Evolutionary conservation across 495 filamentous ascomycete genomes (phyloP).

Genomic region (Lasiosphaeria miniovina): DNA sequence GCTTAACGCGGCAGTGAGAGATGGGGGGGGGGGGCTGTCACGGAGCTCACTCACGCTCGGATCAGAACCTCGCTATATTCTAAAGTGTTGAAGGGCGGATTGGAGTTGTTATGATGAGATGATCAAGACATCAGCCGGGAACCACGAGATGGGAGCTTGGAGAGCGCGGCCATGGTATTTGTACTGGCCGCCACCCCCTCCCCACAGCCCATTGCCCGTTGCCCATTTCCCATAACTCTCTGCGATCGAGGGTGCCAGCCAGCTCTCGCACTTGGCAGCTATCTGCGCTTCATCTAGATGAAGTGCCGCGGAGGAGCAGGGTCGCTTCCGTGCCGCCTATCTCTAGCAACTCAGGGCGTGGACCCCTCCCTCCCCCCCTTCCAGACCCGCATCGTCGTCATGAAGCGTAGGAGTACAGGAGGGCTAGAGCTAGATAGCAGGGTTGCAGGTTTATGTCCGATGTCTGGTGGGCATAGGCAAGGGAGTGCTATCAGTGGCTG

Average conservation of each 20-base stretch:
- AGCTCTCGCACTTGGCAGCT: slow-evolving; percentile 16
- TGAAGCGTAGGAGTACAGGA: slow-evolving; percentile 11
- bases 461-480: slow-evolving; percentile 17
- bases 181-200: slow-evolving; percentile 20
- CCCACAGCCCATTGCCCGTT: neutral
- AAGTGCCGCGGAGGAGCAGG: slow-evolving; percentile 26
- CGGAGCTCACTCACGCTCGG: neutral
- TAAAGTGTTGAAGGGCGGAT: neutral
- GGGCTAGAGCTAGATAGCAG: slow-evolving; percentile 15
- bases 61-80: neutral
- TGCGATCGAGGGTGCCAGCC: slow-evolving; percentile 13
- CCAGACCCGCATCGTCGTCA: slow-evolving; percentile 29
- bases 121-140: slow-evolving; percentile 9
- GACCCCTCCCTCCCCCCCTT: slow-evolving; percentile 10
- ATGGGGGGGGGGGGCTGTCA: neutral
- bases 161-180: slow-evolving; percentile 25
- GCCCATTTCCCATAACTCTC: slow-evolving; percentile 3
- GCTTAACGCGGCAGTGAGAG: neutral
- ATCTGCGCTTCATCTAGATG: slow-evolving; percentile 28
- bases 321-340: slow-evolving; percentile 28
- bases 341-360: slow-evolving; percentile 16
- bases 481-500: slow-evolving; percentile 13
- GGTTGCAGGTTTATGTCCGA: slow-evolving; percentile 17
- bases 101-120: slow-evolving; percentile 6
- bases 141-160: slow-evolving; percentile 16